Base-by-base conservation (phyloP, 305 asterid species). In the Rubia balearica region DNA sequence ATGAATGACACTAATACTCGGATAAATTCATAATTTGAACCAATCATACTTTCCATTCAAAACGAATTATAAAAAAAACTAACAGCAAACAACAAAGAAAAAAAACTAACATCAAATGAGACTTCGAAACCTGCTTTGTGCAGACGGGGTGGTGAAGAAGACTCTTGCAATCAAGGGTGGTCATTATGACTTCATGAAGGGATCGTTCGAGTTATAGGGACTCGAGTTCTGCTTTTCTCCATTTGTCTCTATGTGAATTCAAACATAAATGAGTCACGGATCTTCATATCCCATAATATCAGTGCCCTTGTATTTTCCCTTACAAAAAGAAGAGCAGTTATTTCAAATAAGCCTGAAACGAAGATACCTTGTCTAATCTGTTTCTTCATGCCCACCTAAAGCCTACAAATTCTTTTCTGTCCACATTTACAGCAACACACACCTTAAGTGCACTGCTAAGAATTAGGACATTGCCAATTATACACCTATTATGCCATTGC, bases 141-240 rank as follows among this genome's bases (percentile, higher is more conserved):
- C 81, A 64, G 88, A 87, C 0, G 99, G 95, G 27, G 74, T 94
- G 84, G 93, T 86, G 89, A 94, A 94, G 61, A 82, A 82, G 72
- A 94, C 93, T 1, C 86, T 94, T 7, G 83, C 90, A 4, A 61
- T 94, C 16, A 94, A 86, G 88, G 99, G 96, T 21, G 98, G 91
- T 24, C 81, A 91, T 81, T 94, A 91, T 33, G 96, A 94, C 72
- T 94, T 94, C 61, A 75, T 91, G 65, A 85, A 81, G 36, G 99
- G 99, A 71, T 81, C 79, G 61, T 91, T 91, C 64, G 95, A 94
- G 92, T 95, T 94, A 62, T 94, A 97, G 99, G 83, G 85, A 62
- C 91, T 91, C 42, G 91, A 94, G 5, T 91, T 89, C 74, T 64
- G 83, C 67, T 81, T 88, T 61, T 89, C 96, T 77, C 81, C 90